A percentile compares a stretch with the other conserved stretches of the same genome.
Conservation (phyloP, 345 rosid species). For the Eucalyptus curtisii region DNA sequence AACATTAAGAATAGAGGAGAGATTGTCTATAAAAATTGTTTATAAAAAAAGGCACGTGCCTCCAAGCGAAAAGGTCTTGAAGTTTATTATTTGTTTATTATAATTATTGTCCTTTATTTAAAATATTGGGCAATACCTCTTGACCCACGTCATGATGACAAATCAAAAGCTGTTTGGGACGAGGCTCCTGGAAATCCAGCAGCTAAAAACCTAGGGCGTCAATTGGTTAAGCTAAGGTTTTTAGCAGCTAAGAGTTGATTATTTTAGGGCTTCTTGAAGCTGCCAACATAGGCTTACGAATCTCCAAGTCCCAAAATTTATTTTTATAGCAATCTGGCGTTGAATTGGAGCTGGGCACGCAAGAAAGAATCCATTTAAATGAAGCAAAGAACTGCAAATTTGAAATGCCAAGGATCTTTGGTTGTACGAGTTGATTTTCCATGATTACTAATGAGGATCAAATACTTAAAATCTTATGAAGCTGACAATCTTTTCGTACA, state of each 20-base stretch:
- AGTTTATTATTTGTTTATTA: neutral
- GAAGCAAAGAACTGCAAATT: neutral
- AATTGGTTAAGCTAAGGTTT: neutral
- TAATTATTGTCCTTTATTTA: neutral
- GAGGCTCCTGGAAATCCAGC: neutral
- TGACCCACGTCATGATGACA: neutral
- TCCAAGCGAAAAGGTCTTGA: neutral
- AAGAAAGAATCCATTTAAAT: neutral
- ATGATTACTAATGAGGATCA: neutral
- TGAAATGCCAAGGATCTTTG: neutral
- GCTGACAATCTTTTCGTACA: neutral
- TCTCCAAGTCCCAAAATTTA: neutral
- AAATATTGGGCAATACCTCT: neutral
- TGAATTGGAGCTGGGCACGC: neutral
- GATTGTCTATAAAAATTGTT: no score
- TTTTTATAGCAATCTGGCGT: neutral
- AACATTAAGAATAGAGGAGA: no score
- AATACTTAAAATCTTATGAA: neutral
- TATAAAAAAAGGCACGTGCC: neutral
- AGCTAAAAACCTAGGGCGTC: neutral
- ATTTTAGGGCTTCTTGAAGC: neutral
- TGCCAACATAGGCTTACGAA: neutral
- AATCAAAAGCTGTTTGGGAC: neutral
- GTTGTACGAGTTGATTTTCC: neutral
- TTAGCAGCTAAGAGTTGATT: neutral